Evolutionary conservation across 495 filamentous ascomycete genomes (phyloP), one percentile per base, ranked within the genome.

Genomic region (Darksidea phi): DNA sequence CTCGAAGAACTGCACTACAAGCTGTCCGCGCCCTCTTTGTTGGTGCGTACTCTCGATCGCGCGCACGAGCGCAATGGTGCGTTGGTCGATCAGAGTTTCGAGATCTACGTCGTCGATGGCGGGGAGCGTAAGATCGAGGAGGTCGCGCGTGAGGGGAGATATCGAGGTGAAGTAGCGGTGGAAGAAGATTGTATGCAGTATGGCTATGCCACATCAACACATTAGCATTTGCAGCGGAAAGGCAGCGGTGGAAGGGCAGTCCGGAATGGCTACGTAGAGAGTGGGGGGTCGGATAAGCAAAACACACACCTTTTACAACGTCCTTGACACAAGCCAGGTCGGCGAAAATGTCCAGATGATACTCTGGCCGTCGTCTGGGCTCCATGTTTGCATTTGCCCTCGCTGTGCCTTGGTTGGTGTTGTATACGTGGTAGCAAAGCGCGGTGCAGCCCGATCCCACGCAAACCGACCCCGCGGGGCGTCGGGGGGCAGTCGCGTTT

Each of bases 111-210:
- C 93, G 61, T 91, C 86, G 66, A 98, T 86, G 61, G 87, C 85
- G 32, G 95, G 90, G 7, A 97, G 82, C 25, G 91, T 96, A 54
- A 97, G 81, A 69, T 96, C 94, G 55, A 97, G 84, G 45, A 97
- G 83, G 70, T 98, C 94, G 71, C 90, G 86, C 45, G 89, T 90
- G 46, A 83, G 81, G n/a, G 94, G 94, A 13, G 83, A 77, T 55
- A 96, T 81, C 26, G 88, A 85, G 57, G 88, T 88, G 78, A 98
- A 97, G 80, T 91, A 95, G 61, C 94, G 89, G 75, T 97, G 91
- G 79, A 98, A 98, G 86, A 97, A 98, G 71, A 98, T 96, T 41
- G 93, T 94, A 73, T 96, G 91, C 51, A 97, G 86, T 68, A 97
- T 88, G 60, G 88, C 93, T 97, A 61, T 7, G 54, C 11, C 5